Conservation (phyloP, 2,329 filamentous ascomycete species). For the Fusarium coffeatum region DNA sequence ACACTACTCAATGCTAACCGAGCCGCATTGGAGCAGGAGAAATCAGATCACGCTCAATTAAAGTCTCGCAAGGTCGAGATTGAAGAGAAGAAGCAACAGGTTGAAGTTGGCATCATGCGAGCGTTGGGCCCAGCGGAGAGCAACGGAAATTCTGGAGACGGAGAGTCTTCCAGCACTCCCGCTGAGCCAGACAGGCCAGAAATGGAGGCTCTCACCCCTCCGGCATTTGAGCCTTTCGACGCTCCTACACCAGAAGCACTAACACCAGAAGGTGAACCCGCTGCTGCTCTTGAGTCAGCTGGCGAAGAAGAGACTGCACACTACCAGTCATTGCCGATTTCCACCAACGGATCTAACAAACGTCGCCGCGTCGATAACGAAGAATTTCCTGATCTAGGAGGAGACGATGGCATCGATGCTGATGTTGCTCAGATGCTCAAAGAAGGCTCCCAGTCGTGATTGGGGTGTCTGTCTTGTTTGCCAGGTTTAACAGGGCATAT, state of each 20-base stretch:
- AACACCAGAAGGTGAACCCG: slow-evolving; percentile 32
- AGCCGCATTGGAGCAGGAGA: slow-evolving; percentile 75
- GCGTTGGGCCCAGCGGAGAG: slow-evolving; percentile 74
- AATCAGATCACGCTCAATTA: slow-evolving; percentile 72
- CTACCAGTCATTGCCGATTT: slow-evolving; percentile 62
- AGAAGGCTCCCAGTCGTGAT: slow-evolving; percentile 32
- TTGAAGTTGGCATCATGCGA: slow-evolving; percentile 91
- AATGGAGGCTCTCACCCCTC: slow-evolving; percentile 89
- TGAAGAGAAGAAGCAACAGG: slow-evolving; percentile 85
- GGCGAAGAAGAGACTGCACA: slow-evolving; percentile 58
- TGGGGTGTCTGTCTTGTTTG: background rate
- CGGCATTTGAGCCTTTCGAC: slow-evolving; percentile 51
- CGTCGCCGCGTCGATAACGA: slow-evolving; percentile 64
- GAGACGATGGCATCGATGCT: slow-evolving; percentile 66
- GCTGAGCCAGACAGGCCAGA: slow-evolving; percentile 79
- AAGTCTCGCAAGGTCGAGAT: slow-evolving; percentile 75
- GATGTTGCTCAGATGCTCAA: slow-evolving; percentile 67
- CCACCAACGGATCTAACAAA: slow-evolving; percentile 67
- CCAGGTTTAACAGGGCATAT: background rate
- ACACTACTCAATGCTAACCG: slow-evolving; percentile 82
- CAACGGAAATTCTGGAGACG: slow-evolving; percentile 60
- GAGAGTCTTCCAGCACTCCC: slow-evolving; percentile 58
- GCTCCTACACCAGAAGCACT: slow-evolving; percentile 34
- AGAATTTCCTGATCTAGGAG: slow-evolving; percentile 66
- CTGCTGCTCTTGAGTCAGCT: slow-evolving; percentile 36